Evolutionary conservation across 768 basidiomycete species (phyloP).

Genomic region (Gymnopilus junonius): DNA sequence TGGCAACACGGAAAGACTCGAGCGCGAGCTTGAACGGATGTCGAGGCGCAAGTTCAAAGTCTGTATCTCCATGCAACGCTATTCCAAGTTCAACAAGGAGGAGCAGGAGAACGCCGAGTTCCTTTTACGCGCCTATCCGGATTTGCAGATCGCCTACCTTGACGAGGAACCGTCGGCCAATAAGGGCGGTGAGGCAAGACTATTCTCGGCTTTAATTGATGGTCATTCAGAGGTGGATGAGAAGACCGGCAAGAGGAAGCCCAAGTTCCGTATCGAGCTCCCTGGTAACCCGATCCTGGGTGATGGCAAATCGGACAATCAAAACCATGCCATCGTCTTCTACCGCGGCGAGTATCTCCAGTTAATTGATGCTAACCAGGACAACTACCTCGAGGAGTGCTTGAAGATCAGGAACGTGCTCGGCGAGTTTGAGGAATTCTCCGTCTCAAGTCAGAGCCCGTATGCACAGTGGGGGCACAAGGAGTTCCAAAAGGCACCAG

Average conservation of each 20-base stretch:
- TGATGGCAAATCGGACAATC: slow-evolving; percentile 99
- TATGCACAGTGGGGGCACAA: slow-evolving; percentile 97
- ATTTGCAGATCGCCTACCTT: slow-evolving; percentile 96
- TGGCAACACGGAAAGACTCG: slow-evolving; percentile 94
- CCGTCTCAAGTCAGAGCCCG: slow-evolving; percentile 88
- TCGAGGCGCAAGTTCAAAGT: slow-evolving; percentile 98
- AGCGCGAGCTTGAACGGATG: slow-evolving; percentile 97
- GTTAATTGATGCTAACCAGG: slow-evolving; percentile 99
- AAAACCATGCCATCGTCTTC: slow-evolving; percentile 99
- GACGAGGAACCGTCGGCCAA: slow-evolving; percentile 94
- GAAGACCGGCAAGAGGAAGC: slow-evolving; percentile 84
- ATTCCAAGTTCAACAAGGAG: slow-evolving; percentile 99
- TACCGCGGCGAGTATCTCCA: slow-evolving; percentile 99
- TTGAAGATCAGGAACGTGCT: slow-evolving; percentile 97
- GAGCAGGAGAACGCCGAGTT: slow-evolving; percentile 99
- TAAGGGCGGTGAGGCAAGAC: slow-evolving; percentile 83
- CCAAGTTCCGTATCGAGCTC: slow-evolving; percentile 97
- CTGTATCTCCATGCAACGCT: slow-evolving; percentile 97
- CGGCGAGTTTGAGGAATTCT: slow-evolving; percentile 97
- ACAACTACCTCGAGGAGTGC: slow-evolving; percentile 99
- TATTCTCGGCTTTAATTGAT: slow-evolving; percentile 95
- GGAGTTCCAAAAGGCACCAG: slow-evolving; percentile 87
- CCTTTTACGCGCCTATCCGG: slow-evolving; percentile 95
- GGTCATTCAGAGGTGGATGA: slow-evolving; percentile 96
- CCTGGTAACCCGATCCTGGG: slow-evolving; percentile 99